Evolutionary conservation across 805 yeast species (phyloP).

Genomic region (Saccharomycopsis sp.): DNA sequence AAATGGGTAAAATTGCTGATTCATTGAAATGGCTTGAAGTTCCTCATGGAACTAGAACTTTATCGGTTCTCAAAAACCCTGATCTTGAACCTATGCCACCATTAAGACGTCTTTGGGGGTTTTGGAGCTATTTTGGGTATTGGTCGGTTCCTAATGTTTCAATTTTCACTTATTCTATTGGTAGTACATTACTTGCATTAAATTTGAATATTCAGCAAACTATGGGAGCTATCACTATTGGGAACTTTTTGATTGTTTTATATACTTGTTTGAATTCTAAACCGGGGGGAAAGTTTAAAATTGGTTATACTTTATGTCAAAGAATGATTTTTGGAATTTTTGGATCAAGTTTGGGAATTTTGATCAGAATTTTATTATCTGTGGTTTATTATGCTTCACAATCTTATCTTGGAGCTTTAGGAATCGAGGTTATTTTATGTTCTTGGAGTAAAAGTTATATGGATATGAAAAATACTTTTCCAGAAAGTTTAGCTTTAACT

Average conservation of each 20-base stretch:
- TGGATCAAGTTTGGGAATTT: conserved; percentile 21
- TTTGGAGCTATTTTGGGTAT: conserved; percentile 25
- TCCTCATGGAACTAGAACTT: too few species aligned
- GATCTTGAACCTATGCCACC: conserved; percentile 32
- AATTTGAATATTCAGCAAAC: conserved; percentile 22
- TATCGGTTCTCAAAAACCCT: too few species aligned
- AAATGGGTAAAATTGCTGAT: too few species aligned
- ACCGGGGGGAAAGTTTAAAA: conserved; percentile 28
- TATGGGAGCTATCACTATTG: conserved; percentile 24
- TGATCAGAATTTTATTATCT: conserved; percentile 20
- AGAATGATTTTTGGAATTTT: conserved; percentile 25
- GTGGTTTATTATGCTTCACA: conserved; percentile 23
- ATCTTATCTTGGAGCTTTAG: conserved; percentile 21
- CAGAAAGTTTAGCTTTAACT: conserved; percentile 26
- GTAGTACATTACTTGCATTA: conserved; percentile 22
- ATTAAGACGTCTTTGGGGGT: conserved; percentile 30
- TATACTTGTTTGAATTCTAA: conserved; percentile 20
- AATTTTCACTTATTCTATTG: conserved; percentile 29
- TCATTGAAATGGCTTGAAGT: too few species aligned
- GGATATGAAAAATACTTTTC: conserved; percentile 26
- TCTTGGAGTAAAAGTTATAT: conserved; percentile 21
- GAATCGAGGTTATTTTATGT: conserved; percentile 19
- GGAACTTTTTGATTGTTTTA: conserved; percentile 21
- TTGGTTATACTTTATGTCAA: conserved; percentile 33
- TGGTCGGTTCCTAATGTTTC: conserved; percentile 29